phyloP scores from a whole-genome alignment of 371 early-diverging fungal species.

The Mortierella sp. region DNA sequence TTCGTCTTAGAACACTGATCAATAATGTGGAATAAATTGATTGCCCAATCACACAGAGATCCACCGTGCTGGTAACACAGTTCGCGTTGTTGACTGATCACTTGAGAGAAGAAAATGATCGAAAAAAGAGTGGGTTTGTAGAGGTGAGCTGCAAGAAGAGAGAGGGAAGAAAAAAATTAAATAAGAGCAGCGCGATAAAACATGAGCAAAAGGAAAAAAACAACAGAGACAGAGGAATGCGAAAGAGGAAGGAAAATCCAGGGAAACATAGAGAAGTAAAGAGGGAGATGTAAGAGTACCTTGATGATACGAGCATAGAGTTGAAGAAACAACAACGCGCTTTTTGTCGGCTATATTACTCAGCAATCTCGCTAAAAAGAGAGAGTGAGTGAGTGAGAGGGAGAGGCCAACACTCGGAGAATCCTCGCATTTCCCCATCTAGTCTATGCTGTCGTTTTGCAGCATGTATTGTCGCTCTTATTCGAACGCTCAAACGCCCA shows the following conservation, averaged over 20 bases:
- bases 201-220: too few species aligned
- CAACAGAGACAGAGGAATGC: not conserved
- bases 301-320: not conserved
- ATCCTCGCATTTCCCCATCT: too few species aligned
- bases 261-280: not conserved
- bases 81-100: not conserved
- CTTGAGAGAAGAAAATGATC: not conserved
- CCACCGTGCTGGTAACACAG: not conserved
- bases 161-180: not conserved
- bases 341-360: too few species aligned
- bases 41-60: slow-evolving; percentile 7
- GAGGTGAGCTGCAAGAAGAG: not conserved
- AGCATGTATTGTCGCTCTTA: too few species aligned
- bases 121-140: not conserved
- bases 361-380: too few species aligned
- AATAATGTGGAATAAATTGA: not conserved
- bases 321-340: not conserved
- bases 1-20: not conserved
- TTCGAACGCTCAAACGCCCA: too few species aligned
- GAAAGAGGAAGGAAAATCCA: not conserved
- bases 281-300: not conserved
- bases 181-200: not conserved
- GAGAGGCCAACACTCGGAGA: too few species aligned
- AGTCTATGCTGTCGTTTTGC: too few species aligned
- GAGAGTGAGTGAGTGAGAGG: too few species aligned